Conservation (phyloP, 805 yeast genomes). For the Barnettozyma californica region DNA sequence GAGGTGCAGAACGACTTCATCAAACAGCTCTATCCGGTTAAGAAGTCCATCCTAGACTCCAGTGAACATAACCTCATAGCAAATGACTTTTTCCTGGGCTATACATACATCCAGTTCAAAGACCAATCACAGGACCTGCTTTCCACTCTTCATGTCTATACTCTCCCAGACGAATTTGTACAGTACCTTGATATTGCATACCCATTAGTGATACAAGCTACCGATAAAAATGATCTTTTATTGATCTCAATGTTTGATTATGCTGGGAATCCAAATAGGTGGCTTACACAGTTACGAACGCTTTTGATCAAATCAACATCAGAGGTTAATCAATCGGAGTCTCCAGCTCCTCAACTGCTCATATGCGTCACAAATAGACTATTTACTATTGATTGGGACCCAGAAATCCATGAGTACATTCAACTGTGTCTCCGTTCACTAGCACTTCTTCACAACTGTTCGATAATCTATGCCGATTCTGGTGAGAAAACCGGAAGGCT, state of each 20-base stretch:
- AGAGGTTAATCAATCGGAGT: not conserved
- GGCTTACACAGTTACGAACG: slow-evolving; percentile 9
- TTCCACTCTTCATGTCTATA: slow-evolving; percentile 17
- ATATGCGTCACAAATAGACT: slow-evolving; percentile 10
- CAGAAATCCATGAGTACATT: slow-evolving; percentile 21
- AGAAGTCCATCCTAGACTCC: slow-evolving; percentile 5
- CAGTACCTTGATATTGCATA: not conserved
- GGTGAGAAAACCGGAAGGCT: slow-evolving; percentile 2
- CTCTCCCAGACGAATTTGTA: slow-evolving; percentile 8
- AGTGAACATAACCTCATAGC: slow-evolving; percentile 8
- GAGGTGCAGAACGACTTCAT: slow-evolving; percentile 13
- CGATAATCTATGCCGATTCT: slow-evolving; percentile 9
- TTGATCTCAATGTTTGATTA: slow-evolving; percentile 17
- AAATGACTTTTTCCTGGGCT: slow-evolving; percentile 15
- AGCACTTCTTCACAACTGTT: slow-evolving; percentile 6
- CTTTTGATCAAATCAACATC: not conserved
- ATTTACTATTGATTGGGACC: slow-evolving; percentile 11
- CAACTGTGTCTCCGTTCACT: slow-evolving; percentile 32
- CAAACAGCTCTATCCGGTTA: slow-evolving; percentile 7
- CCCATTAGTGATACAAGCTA: not conserved
- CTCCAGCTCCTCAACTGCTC: slow-evolving; percentile 1
- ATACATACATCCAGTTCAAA: slow-evolving; percentile 17
- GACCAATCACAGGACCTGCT: slow-evolving; percentile 13
- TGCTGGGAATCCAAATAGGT: slow-evolving; percentile 10
- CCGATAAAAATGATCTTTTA: slow-evolving; percentile 5